phyloP scores from a whole-genome alignment of 805 yeast genomes.

The Myxozyma monticola region DNA sequence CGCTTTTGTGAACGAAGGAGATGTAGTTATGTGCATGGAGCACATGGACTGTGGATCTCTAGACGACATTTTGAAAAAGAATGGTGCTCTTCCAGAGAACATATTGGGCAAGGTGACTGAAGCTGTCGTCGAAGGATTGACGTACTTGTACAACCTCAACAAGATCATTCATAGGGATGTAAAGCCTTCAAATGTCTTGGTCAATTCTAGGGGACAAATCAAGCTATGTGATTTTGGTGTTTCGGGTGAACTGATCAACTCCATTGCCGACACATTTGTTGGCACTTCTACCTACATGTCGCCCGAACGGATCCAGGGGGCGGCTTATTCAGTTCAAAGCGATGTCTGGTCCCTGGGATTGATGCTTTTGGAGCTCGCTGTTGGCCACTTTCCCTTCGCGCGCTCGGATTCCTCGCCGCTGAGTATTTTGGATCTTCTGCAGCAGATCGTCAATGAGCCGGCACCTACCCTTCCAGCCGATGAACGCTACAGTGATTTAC shows the following conservation, averaged over 20 bases:
- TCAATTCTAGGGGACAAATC: constrained; percentile 82
- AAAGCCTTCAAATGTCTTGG: constrained; percentile 89
- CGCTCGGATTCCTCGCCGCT: constrained; percentile 51
- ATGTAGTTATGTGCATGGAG: constrained; percentile 91
- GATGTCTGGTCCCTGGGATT: constrained; percentile 97
- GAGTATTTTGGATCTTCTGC: constrained; percentile 86
- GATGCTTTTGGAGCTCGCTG: constrained; percentile 83
- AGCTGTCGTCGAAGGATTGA: constrained; percentile 76
- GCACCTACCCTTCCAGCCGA: constrained; percentile 69
- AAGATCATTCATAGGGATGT: constrained; percentile 94
- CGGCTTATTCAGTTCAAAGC: constrained; percentile 87
- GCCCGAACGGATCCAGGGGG: constrained; percentile 96
- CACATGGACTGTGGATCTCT: constrained; percentile 93
- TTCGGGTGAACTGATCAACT: constrained; percentile 93
- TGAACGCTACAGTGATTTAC: constrained; percentile 46
- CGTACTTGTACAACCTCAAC: constrained; percentile 77
- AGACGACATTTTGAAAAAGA: constrained; percentile 66
- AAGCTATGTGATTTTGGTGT: constrained; percentile 98
- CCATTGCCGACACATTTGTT: constrained; percentile 95
- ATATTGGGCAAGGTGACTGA: constrained; percentile 72
- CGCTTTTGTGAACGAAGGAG: constrained; percentile 71
- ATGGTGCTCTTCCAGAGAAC: constrained; percentile 65
- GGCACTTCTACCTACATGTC: constrained; percentile 95
- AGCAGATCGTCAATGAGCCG: constrained; percentile 88
- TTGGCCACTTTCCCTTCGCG: constrained; percentile 75